These are phyloP conservation scores for Euphorbia lathyris DNA, from an alignment of 345 rosid genomes.

Conservation along the genomic window DNA sequence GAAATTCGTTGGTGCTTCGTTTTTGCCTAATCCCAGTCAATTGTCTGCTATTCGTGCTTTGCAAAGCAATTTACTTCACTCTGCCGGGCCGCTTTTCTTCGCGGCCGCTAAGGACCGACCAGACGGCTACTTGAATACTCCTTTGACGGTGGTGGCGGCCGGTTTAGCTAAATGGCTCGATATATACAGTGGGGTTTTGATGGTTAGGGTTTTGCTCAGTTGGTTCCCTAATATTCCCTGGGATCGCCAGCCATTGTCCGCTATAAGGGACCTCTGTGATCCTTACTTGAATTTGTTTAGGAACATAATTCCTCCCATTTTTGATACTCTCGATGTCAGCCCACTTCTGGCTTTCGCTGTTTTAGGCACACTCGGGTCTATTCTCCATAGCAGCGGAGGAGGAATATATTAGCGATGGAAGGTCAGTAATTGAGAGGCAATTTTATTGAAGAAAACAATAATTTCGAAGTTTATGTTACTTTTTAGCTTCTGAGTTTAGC, in stretches of 20 bases:
- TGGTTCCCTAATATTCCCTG: slow-evolving; percentile 96
- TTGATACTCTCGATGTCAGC: slow-evolving; percentile 76
- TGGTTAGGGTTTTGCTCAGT: slow-evolving; percentile 90
- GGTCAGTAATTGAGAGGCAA: neutral
- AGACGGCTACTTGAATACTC: slow-evolving; percentile 56
- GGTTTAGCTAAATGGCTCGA: slow-evolving; percentile 87
- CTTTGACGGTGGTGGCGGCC: slow-evolving; percentile 79
- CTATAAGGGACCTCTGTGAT: slow-evolving; percentile 79
- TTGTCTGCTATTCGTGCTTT: slow-evolving; percentile 29
- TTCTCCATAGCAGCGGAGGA: slow-evolving; percentile 49
- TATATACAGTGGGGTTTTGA: slow-evolving; percentile 77
- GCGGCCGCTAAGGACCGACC: slow-evolving; percentile 56
- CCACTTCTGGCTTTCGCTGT: slow-evolving; percentile 83
- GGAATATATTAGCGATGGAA: slow-evolving; percentile 19
- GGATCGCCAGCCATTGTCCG: slow-evolving; percentile 84
- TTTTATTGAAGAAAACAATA: neutral
- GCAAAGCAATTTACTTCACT: slow-evolving; percentile 19
- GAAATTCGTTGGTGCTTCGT: slow-evolving; percentile 9
- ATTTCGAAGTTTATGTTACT: neutral
- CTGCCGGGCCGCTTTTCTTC: slow-evolving; percentile 56
- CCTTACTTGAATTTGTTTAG: slow-evolving; percentile 85
- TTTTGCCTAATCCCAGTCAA: slow-evolving; percentile 27
- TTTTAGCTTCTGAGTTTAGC: neutral
- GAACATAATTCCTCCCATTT: slow-evolving; percentile 74
- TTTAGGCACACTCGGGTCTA: slow-evolving; percentile 65